Evolutionary conservation across 306 rosid genomes (phyloP).

Genomic region (Quercus mongolica): DNA sequence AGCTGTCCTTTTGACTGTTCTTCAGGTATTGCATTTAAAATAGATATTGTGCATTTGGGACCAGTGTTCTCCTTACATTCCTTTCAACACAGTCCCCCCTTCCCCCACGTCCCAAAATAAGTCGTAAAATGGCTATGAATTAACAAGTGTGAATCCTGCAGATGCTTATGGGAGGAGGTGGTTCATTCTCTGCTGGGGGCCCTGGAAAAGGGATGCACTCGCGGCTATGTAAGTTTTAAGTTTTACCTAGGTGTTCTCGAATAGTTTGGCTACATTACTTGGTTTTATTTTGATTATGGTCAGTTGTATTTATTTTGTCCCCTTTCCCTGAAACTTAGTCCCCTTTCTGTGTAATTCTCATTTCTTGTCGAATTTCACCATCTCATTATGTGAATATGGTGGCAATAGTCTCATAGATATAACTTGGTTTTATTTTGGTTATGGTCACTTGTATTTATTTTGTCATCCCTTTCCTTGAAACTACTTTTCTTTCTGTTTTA

Average conservation of each 20-base stretch:
- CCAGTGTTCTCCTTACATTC: neutral
- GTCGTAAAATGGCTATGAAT: neutral
- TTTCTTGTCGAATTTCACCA: slow-evolving; percentile 16
- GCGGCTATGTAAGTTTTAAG: slow-evolving; percentile 83
- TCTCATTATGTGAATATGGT: neutral
- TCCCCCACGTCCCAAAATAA: neutral
- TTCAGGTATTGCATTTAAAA: slow-evolving; percentile 60
- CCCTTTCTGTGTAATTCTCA: neutral
- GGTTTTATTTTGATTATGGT: neutral
- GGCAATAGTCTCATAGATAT: neutral
- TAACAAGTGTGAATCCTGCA: slow-evolving; percentile 33
- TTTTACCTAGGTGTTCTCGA: slow-evolving; percentile 21
- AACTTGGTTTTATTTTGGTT: neutral
- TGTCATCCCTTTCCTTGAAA: neutral
- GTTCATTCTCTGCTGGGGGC: slow-evolving; percentile 94
- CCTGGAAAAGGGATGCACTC: slow-evolving; percentile 99
- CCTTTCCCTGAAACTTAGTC: neutral
- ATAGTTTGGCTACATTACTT: slow-evolving; percentile 4
- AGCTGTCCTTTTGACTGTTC: slow-evolving; percentile 81
- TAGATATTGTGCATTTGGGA: slow-evolving; percentile 4
- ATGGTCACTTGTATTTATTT: neutral
- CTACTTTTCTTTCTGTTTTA: neutral
- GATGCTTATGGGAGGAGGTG: slow-evolving; percentile 99
- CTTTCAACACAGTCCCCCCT: neutral
- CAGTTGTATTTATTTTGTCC: neutral